Percentiles rank a stretch among this genome's conserved stretches.
phyloP scores from a whole-genome alignment of 73 alveolate species.

The Strombidium stylifer region DNA sequence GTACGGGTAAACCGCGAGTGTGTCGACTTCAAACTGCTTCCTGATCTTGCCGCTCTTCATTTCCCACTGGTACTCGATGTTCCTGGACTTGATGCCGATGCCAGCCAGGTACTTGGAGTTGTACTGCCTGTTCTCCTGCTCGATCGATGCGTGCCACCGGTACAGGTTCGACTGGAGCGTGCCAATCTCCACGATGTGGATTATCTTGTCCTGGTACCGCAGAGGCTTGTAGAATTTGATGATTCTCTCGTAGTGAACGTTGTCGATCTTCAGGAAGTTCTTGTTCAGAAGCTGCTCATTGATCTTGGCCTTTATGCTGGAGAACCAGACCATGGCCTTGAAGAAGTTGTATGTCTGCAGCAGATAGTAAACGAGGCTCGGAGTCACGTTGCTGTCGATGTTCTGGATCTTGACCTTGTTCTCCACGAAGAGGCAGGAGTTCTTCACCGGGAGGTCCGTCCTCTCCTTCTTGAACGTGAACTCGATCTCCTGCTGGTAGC shows the following conservation, averaged over 20 bases:
- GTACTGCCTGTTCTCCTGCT: neutral
- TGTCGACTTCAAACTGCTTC: conserved; percentile 1
- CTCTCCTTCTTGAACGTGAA: conserved; percentile 14
- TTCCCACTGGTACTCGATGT: too few relatives aligned
- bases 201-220: conserved; percentile 16
- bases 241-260: conserved; percentile 8
- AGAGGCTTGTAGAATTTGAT: neutral
- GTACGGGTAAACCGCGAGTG: conserved; percentile 3
- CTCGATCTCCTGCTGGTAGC: conserved; percentile 13
- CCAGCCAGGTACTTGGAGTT: neutral
- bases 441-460: neutral
- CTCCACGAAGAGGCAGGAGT: conserved; percentile 8
- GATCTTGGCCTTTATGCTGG: conserved; percentile 32
- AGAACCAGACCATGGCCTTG: conserved; percentile 22
- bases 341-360: conserved; percentile 19
- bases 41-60: too few relatives aligned
- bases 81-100: neutral
- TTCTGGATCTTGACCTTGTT: neutral
- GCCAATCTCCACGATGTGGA: neutral
- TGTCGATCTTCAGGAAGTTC: conserved; percentile 34
- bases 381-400: neutral
- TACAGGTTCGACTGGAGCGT: neutral
- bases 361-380: conserved; percentile 3
- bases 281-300: conserved; percentile 31
- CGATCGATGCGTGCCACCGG: conserved; percentile 5